These are phyloP conservation scores for Candida sanyaensis DNA, from an alignment of 1,139 yeast genomes.

Conservation along the genomic window DNA sequence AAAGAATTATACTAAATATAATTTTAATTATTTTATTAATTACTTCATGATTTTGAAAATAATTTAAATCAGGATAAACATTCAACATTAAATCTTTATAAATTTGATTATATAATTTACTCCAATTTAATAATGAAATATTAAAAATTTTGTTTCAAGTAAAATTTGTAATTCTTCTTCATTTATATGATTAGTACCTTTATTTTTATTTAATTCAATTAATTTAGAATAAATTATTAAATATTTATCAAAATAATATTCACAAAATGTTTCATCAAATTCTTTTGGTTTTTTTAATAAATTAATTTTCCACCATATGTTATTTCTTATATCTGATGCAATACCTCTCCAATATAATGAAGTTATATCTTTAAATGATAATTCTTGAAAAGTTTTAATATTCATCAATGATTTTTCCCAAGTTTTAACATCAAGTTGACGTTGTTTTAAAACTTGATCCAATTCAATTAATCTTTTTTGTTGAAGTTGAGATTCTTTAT, in stretches of 20 bases:
- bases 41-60: slow-evolving; percentile 35
- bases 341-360: slow-evolving; percentile 68
- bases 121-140: slow-evolving; percentile 7
- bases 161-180: slow-evolving; percentile 3
- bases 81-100: slow-evolving; percentile 24
- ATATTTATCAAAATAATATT: slow-evolving; percentile 19
- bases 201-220: neutral
- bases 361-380: slow-evolving; percentile 8
- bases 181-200: neutral
- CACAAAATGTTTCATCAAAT: slow-evolving; percentile 20
- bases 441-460: slow-evolving; percentile 26
- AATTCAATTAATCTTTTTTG: slow-evolving; percentile 26
- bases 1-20: slow-evolving; percentile 26
- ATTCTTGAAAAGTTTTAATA: slow-evolving; percentile 32
- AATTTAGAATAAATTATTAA: slow-evolving; percentile 10
- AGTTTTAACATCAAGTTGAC: slow-evolving; percentile 31
- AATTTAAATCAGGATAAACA: slow-evolving; percentile 46
- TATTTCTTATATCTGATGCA: slow-evolving; percentile 47
- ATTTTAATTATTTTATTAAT: slow-evolving; percentile 28
- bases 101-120: slow-evolving; percentile 13
- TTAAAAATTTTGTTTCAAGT: slow-evolving; percentile 5
- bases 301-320: slow-evolving; percentile 51
- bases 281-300: slow-evolving; percentile 36
- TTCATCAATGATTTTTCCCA: slow-evolving; percentile 40
- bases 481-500: slow-evolving; percentile 38